A percentile compares a stretch with the other conserved stretches of the same genome.
These are phyloP conservation scores for Fraxinus greggii DNA, from an alignment of 305 asterid species.

Conservation along the genomic window DNA sequence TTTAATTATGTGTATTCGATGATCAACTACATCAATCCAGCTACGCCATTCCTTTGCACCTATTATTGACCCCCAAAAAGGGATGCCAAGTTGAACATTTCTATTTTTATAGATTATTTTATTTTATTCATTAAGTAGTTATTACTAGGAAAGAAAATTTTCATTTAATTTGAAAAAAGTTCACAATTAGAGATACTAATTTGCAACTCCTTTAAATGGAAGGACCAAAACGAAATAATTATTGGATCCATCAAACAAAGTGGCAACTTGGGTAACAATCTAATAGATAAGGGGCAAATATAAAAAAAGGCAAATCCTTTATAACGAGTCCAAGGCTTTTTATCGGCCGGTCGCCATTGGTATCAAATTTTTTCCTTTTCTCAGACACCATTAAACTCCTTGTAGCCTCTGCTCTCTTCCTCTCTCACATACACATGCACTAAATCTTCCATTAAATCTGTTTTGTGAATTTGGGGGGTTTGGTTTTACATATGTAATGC, in stretches of 20 bases:
- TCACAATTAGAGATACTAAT: neutral
- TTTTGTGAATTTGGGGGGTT: conserved; percentile 9
- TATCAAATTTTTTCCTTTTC: conserved; percentile 33
- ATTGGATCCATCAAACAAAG: neutral
- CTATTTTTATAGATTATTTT: neutral
- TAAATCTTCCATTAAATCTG: conserved; percentile 21
- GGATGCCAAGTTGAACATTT: neutral
- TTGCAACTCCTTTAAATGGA: neutral
- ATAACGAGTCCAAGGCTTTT: neutral
- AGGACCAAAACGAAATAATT: neutral
- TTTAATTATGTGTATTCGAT: too few relatives aligned
- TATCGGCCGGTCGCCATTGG: conserved; percentile 52
- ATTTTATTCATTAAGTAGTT: neutral
- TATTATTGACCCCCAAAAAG: neutral
- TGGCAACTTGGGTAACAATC: neutral
- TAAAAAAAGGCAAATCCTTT: neutral
- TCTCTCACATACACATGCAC: conserved; percentile 16
- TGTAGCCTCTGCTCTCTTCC: conserved; percentile 51
- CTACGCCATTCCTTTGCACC: neutral
- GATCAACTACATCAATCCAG: neutral
- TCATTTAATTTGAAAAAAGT: neutral
- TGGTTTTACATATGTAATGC: conserved; percentile 71
- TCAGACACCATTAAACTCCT: conserved; percentile 51
- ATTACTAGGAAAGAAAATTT: neutral
- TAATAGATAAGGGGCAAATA: neutral